These are phyloP conservation scores for Uronychia binucleata DNA, from an alignment of 73 alveolate species.

Conservation along the genomic window DNA sequence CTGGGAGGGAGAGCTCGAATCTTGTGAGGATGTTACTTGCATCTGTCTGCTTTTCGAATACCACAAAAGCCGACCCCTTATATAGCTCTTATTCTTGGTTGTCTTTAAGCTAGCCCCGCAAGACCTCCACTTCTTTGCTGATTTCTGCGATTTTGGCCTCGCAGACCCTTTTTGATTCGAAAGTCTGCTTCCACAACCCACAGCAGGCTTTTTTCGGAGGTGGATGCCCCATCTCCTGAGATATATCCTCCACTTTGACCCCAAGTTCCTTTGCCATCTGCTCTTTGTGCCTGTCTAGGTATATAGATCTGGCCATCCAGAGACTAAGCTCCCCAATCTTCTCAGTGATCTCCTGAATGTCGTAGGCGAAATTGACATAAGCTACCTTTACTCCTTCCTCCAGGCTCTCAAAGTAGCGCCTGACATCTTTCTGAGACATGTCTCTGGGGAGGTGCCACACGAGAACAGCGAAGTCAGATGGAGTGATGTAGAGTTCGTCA, in stretches of 20 bases:
- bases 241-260: slow-evolving; percentile 1
- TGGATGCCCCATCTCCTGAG: slow-evolving; percentile 8
- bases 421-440: slow-evolving; percentile 22
- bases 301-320: background rate
- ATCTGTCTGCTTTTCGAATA: slow-evolving; percentile 11
- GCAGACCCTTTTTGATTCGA: background rate
- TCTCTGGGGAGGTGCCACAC: slow-evolving; percentile 22
- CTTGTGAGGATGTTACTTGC: background rate
- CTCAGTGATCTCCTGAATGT: slow-evolving; percentile 16
- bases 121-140: slow-evolving; percentile 1
- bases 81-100: slow-evolving; percentile 15
- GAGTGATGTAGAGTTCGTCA: slow-evolving; percentile 30
- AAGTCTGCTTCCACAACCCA: slow-evolving; percentile 4
- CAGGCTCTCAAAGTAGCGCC: background rate
- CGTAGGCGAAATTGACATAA: slow-evolving; percentile 28
- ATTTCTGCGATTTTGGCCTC: background rate
- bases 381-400: background rate
- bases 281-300: slow-evolving; percentile 6
- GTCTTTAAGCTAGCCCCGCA: slow-evolving; percentile 9
- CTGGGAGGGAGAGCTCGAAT: slow-evolving; percentile 2
- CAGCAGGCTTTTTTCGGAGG: slow-evolving; percentile 21
- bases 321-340: slow-evolving; percentile 2
- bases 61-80: slow-evolving; percentile 31
- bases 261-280: slow-evolving; percentile 22
- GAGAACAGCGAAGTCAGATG: slow-evolving; percentile 26